phyloP scores from a whole-genome alignment of 768 basidiomycete species.

The Macrolepiota dolichaula region DNA sequence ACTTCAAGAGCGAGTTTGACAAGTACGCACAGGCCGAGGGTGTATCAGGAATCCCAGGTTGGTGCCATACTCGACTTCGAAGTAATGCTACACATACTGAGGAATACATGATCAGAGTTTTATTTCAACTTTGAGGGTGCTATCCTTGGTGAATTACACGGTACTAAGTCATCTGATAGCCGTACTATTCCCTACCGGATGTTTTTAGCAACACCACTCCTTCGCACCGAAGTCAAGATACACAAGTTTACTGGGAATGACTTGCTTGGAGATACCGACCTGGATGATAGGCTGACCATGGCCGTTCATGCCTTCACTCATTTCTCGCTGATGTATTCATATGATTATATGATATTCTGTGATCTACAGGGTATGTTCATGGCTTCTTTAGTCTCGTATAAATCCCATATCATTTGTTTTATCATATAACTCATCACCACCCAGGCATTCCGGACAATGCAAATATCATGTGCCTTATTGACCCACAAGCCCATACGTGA shows the following conservation, averaged over 20 bases:
- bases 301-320: constrained; percentile 26
- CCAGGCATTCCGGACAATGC: not conserved
- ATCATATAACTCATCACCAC: not conserved
- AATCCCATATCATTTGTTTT: not conserved
- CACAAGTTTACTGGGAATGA: not conserved
- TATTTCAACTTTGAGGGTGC: not conserved
- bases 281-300: not conserved
- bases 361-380: constrained; percentile 23
- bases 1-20: not conserved
- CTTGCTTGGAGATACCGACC: not conserved
- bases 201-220: not conserved
- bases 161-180: not conserved
- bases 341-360: constrained; percentile 19
- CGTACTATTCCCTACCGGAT: not conserved
- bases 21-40: not conserved
- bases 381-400: too few species aligned
- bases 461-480: not conserved
- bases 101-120: not conserved
- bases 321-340: constrained; percentile 22
- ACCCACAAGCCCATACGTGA: not conserved
- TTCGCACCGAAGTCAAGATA: not conserved
- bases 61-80: not conserved
- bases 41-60: not conserved
- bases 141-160: not conserved
- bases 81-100: not conserved